Base-by-base conservation (phyloP, 495 filamentous ascomycete genomes). In the Lophiotrema nucula region DNA sequence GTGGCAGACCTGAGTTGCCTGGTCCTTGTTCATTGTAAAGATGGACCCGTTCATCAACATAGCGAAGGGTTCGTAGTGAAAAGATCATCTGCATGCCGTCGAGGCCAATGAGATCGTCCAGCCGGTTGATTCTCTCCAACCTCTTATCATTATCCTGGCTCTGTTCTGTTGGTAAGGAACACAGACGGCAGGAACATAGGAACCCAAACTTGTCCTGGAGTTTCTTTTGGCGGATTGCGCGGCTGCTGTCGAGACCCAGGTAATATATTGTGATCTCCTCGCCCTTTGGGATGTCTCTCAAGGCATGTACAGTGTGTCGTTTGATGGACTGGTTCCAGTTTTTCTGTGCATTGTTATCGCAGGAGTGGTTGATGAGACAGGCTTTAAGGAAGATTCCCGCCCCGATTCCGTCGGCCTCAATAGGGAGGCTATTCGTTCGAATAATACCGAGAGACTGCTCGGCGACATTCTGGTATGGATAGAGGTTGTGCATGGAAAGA, bases 401-500 rank as follows among this genome's bases (percentile, higher is more conserved):
- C 12, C 43, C 33, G n/a, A 49, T 44, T 45, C 56, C 47, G 23
- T 48, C 25, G 21, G 58, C 22, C 28, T 52, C 58, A 37, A 49
- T 48, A 18, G 58, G 58, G 18, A 62, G 58, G 24, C 18, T 28
- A 42, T 62, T 62, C 35, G 58, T 62, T 50, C 41, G 61, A 25
- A 50, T 21, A 27, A 56, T 62, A 31, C 52, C 52, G 18, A 56
- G 35, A 56, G 43, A 47, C 45, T 56, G 43, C 52, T 56, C 33
- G 31, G 42, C 16, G 23, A 52, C 41, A 33, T 38, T 62, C 55
- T 51, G 25, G 69, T 44, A 37, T 54, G 71, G 71, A 53, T 67
- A 73, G 60, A 72, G 72, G 59, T 78, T 79, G 56, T 72, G 68
- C 8, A 78, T 65, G 28, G 51, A 65, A 31, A 76, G 62, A 56